Evolutionary conservation across 371 early-diverging fungal species (phyloP), one percentile per base, ranked within the genome.

Genomic region (Parasitella parasitica): DNA sequence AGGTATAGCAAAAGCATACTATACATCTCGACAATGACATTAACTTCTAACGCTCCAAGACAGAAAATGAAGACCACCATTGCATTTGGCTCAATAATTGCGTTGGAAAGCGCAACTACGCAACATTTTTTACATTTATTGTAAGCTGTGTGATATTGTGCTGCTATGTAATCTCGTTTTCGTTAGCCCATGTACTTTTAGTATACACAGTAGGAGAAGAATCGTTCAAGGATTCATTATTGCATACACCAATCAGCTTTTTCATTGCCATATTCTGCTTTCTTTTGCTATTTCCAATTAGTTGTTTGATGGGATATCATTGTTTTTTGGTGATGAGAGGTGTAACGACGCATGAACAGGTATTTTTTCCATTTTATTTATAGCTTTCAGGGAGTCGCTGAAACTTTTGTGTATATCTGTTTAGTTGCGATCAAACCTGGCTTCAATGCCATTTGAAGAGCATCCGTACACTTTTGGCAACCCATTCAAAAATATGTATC

Each of bases 21-120:
- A n/a, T n/a, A n/a, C n/a, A n/a, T n/a, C n/a, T n/a, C n/a, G n/a
- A n/a, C n/a, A n/a, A n/a, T n/a, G n/a, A n/a, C n/a, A n/a, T n/a
- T n/a, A n/a, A n/a, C n/a, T n/a, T n/a, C n/a, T n/a, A n/a, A 2
- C 18, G 28, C 15, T 26, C 16, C 12, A 28, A 48, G 6, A 36
- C 59, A 86, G 91, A 89, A 69, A 81, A 84, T 59, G 87, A 89
- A 70, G 95, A 96, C 65, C 95, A 95, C 63, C 96, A 97, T 71
- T 97, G 98, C 69, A 89, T 94, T 22, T 97, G 97, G 97, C 86
- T 94, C 4, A 94, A 90, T 67, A 96, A 94, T 75, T 97, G 97
- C 70, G 83, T 97, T 43, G 98, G 98, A 0, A 88, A 88, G 32
- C 84, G 95, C 55, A 97, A 96, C 75, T 95, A 96, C 72, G 84